Conservation (phyloP, 441 rosid species). For the Eruca vesicaria region DNA sequence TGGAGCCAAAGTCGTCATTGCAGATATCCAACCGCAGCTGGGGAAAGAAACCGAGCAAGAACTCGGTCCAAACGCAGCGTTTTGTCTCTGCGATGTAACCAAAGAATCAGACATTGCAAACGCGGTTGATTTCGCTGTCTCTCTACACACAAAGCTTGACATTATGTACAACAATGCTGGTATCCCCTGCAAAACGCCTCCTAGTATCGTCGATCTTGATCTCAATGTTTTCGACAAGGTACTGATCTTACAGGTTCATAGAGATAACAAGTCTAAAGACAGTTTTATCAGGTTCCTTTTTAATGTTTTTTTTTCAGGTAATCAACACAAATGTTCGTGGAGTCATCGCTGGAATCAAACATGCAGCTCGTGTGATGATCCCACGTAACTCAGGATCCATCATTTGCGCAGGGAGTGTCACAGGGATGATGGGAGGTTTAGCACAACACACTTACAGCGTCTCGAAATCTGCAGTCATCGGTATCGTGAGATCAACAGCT, state of each 20-base stretch:
- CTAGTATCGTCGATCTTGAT: conserved; percentile 66
- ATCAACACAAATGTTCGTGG: conserved; percentile 71
- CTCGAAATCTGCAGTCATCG: conserved; percentile 62
- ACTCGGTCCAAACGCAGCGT: conserved; percentile 65
- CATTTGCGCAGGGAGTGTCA: conserved; percentile 72
- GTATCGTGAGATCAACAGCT: conserved; percentile 59
- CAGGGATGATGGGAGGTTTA: conserved; percentile 67
- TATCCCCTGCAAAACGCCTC: conserved; percentile 57
- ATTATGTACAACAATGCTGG: conserved; percentile 92
- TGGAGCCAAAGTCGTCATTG: conserved; percentile 83
- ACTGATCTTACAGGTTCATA: background rate
- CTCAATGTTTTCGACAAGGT: conserved; percentile 58
- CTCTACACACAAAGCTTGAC: conserved; percentile 52
- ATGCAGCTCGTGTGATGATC: conserved; percentile 78
- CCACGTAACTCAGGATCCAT: conserved; percentile 62
- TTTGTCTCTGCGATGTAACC: conserved; percentile 63
- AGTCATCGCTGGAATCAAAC: conserved; percentile 66
- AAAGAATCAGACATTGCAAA: conserved; percentile 64
- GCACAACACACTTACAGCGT: conserved; percentile 69
- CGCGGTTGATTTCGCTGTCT: conserved; percentile 68
- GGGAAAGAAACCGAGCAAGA: conserved; percentile 56
- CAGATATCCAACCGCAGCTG: conserved; percentile 58
- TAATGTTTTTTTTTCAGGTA: conserved; percentile 30
- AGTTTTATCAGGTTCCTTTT: background rate
- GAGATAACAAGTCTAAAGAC: background rate